phyloP scores from a whole-genome alignment of 2,329 filamentous ascomycete genomes.

The Amylocarpus encephaloides region DNA sequence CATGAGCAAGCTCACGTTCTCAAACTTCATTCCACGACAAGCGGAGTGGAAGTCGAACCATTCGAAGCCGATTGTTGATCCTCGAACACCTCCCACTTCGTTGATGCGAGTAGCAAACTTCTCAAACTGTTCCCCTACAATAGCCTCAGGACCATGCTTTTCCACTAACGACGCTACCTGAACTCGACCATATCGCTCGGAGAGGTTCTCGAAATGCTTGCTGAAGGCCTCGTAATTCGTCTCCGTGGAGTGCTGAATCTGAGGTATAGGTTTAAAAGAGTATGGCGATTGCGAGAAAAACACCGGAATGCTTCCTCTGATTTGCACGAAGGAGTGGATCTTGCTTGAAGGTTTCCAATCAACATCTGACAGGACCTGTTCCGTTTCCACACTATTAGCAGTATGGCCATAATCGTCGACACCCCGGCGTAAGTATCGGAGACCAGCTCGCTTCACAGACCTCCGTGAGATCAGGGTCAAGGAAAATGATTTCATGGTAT shows the following conservation, averaged over 20 bases:
- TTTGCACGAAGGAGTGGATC: slow-evolving; percentile 78
- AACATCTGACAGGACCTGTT: slow-evolving; percentile 77
- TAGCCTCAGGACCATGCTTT: slow-evolving; percentile 74
- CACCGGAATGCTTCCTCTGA: slow-evolving; percentile 84
- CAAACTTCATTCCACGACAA: slow-evolving; percentile 95
- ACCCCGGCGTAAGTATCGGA: slow-evolving; percentile 84
- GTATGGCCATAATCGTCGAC: slow-evolving; percentile 83
- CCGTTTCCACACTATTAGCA: slow-evolving; percentile 90
- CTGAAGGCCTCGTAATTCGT: slow-evolving; percentile 74
- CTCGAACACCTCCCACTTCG: slow-evolving; percentile 46
- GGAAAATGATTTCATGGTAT: slow-evolving; percentile 36
- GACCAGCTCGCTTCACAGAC: slow-evolving; percentile 76
- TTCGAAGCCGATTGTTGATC: slow-evolving; percentile 59
- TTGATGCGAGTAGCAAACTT: slow-evolving; percentile 62
- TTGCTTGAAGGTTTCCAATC: slow-evolving; percentile 57
- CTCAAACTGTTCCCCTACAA: slow-evolving; percentile 74
- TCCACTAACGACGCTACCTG: slow-evolving; percentile 84
- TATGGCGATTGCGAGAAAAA: slow-evolving; percentile 96
- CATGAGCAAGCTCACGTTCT: slow-evolving; percentile 80
- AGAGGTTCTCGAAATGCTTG: slow-evolving; percentile 69
- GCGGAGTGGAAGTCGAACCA: slow-evolving; percentile 97
- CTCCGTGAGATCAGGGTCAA: slow-evolving; percentile 90
- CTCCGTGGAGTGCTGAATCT: slow-evolving; percentile 72
- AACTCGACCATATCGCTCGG: slow-evolving; percentile 64
- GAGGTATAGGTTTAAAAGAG: slow-evolving; percentile 80